Conservation (phyloP, 331 rosid genomes). For the Pyrus hybrid region DNA sequence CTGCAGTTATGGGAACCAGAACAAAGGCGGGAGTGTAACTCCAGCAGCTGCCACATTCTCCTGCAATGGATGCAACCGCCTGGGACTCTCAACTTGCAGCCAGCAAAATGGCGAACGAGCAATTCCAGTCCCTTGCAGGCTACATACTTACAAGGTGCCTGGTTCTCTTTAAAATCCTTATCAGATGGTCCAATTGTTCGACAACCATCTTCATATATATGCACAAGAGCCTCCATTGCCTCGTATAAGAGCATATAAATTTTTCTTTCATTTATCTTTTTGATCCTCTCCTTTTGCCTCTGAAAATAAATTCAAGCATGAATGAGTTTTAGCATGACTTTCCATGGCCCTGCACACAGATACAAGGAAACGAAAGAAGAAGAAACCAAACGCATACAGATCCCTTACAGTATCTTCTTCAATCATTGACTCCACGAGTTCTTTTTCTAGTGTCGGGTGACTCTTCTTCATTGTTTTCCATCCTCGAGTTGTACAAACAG, state of each 20-base stretch:
- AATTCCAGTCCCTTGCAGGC: slow-evolving; percentile 83
- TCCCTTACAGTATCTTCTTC: slow-evolving; percentile 58
- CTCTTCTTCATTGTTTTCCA: slow-evolving; percentile 73
- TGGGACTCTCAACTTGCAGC: slow-evolving; percentile 69
- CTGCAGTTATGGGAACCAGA: slow-evolving; percentile 47
- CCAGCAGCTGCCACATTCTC: slow-evolving; percentile 97
- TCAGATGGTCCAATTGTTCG: slow-evolving; percentile 79
- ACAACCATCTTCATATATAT: slow-evolving; percentile 89
- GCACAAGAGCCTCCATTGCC: slow-evolving; percentile 98
- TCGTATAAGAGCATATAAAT: slow-evolving; percentile 62
- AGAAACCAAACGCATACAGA: background rate
- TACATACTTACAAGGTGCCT: slow-evolving; percentile 52
- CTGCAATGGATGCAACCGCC: slow-evolving; percentile 89
- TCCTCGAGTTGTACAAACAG: slow-evolving; percentile 55
- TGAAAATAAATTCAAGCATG: slow-evolving; percentile 15
- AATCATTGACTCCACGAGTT: slow-evolving; percentile 36
- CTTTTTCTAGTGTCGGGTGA: slow-evolving; percentile 67
- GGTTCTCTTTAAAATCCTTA: slow-evolving; percentile 63
- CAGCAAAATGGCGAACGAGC: slow-evolving; percentile 90
- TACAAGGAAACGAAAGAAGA: background rate
- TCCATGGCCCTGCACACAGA: background rate
- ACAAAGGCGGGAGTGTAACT: slow-evolving; percentile 80
- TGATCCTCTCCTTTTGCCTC: slow-evolving; percentile 54
- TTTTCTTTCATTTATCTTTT: slow-evolving; percentile 53
- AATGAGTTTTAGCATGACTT: background rate